A percentile compares a stretch with the other conserved stretches of the same genome.
Conservation (phyloP, 192 early-diverging fungal species). For the Umbelopsis vinacea region DNA sequence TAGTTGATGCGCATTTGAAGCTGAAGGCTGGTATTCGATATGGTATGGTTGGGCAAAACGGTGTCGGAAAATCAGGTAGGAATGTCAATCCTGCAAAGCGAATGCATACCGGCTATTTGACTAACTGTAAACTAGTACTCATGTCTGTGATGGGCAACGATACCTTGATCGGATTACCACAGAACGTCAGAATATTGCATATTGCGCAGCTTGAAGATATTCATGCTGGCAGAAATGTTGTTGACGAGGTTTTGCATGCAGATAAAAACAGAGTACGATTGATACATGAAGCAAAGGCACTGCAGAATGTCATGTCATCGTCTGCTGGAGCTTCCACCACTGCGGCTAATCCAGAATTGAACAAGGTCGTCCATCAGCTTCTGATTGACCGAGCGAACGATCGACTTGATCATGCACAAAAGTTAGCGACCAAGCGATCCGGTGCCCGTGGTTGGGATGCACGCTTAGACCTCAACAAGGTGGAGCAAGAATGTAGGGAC, state of each 20-base stretch:
- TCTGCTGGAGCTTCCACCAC: background rate
- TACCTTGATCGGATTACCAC: constrained; percentile 78
- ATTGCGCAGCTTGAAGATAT: constrained; percentile 79
- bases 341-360: constrained; percentile 24
- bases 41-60: constrained; percentile 79
- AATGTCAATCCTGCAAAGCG: background rate
- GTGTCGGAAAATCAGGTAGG: constrained; percentile 72
- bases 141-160: constrained; percentile 66
- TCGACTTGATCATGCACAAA: constrained; percentile 52
- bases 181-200: constrained; percentile 79
- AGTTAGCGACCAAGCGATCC: constrained; percentile 66
- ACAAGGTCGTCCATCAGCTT: constrained; percentile 45
- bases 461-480: constrained; percentile 55
- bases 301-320: constrained; percentile 14
- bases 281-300: constrained; percentile 39
- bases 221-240: constrained; percentile 52
- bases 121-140: constrained; percentile 42
- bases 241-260: constrained; percentile 67
- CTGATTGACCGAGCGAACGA: constrained; percentile 47
- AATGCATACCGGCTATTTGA: background rate
- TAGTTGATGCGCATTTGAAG: constrained; percentile 77
- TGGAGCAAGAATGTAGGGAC: constrained; percentile 38
- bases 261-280: constrained; percentile 63
- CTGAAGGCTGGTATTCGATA: constrained; percentile 80
- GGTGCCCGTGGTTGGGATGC: constrained; percentile 69